Percentiles rank a stretch among this genome's conserved stretches.
These are phyloP conservation scores for Ophiocordyceps camponoti-rufipedis DNA, from an alignment of 2,329 filamentous ascomycete species.

Conservation along the genomic window DNA sequence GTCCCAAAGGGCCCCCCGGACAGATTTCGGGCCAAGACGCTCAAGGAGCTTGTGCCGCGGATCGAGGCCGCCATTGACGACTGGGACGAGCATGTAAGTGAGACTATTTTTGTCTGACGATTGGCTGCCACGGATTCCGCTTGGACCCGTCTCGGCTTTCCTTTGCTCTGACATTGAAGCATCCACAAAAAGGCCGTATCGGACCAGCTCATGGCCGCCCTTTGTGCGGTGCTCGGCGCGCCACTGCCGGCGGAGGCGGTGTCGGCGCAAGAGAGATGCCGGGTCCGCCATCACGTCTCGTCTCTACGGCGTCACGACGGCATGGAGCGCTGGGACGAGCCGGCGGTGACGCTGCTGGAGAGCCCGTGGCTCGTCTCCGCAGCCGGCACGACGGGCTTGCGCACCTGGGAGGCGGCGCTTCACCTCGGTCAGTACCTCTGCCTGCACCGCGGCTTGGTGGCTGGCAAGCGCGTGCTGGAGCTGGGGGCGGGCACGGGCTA, in stretches of 20 bases:
- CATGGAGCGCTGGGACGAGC: neutral
- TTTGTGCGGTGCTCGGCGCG: slow-evolving; percentile 46
- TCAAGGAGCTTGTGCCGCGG: slow-evolving; percentile 53
- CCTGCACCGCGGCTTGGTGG: slow-evolving; percentile 23
- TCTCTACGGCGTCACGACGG: slow-evolving; percentile 4
- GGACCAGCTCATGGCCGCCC: slow-evolving; percentile 54
- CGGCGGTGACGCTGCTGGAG: slow-evolving; percentile 45
- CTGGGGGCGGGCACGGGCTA: slow-evolving; percentile 64
- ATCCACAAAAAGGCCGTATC: slow-evolving; percentile 51
- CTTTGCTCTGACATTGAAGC: slow-evolving; percentile 8
- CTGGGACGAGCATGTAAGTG: slow-evolving; percentile 73
- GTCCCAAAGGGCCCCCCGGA: slow-evolving; percentile 41
- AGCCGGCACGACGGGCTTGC: slow-evolving; percentile 54
- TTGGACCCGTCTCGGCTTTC: neutral
- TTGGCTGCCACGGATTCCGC: neutral
- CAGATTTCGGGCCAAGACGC: slow-evolving; percentile 49
- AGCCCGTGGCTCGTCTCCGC: slow-evolving; percentile 50
- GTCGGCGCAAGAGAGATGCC: slow-evolving; percentile 52
- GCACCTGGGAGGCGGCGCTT: slow-evolving; percentile 68
- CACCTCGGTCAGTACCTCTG: slow-evolving; percentile 55
- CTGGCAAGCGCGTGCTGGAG: slow-evolving; percentile 44
- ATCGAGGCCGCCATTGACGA: slow-evolving; percentile 62
- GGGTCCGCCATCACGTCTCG: slow-evolving; percentile 51
- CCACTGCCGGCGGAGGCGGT: slow-evolving; percentile 44
- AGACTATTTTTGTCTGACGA: neutral